Base-by-base conservation (phyloP, 208 protist genomes). In the Spongospora subterranea region DNA sequence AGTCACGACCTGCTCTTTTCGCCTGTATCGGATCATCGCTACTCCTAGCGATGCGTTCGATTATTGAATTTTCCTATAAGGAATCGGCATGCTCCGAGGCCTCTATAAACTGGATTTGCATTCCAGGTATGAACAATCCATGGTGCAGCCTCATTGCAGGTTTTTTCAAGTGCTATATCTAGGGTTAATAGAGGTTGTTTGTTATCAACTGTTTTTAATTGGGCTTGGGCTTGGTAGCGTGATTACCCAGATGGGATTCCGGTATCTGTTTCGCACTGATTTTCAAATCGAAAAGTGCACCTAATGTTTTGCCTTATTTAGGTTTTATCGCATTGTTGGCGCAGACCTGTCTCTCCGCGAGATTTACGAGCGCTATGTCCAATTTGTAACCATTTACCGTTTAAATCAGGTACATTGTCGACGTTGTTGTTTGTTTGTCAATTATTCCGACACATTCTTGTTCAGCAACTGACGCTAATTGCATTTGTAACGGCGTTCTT, bases 31-130 rank as follows among this genome's bases (percentile, higher is more conserved):
- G 35, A 6, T 82, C 71, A 43, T 82, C 71, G 17, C 35, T 43
- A n/a, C 71, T 82, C 13, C 40, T 82, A 35, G 17, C 71, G 6
- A 20, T 43, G 11, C 71, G 71, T n/a, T 35, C 71, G 6, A n/a
- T 82, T 82, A n/a, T 82, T n/a, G 71, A 82, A 43, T 82, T 82
- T 43, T 35, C 71, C 71, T 82, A 82, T 43, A 82, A 82, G 71
- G 71, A 82, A n/a, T 82, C 71, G 17, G 71, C 71, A 20, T 82
- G 71, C 40, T 35, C 71, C 17, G 35, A 43, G 13, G 71, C 6
- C 17, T 35, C n/a, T 20, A 6, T 82, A 13, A 82, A 82, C 71
- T 82, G 71, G 71, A 82, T 82, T n/a, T 82, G 71, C n/a, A 82
- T 82, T 40, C 71, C 71, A 43, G 71, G 71, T 60, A 24, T 6